Conservation (phyloP, 768 basidiomycete species). For the Clitopilus passeckerianus region DNA sequence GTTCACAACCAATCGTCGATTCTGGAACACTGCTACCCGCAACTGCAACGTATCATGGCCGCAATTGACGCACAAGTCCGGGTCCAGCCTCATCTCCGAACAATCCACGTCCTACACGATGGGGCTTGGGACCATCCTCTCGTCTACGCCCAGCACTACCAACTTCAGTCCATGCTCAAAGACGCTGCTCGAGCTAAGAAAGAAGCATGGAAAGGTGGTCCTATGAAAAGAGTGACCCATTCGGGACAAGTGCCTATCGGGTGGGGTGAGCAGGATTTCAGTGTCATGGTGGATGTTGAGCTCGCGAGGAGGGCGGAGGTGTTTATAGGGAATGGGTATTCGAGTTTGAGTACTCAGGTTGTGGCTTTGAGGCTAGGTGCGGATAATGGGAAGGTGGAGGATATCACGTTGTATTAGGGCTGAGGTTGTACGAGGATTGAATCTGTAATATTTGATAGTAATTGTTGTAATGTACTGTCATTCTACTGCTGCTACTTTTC, state of each 20-base stretch:
- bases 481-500: not conserved
- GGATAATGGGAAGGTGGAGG: slow-evolving; percentile 25
- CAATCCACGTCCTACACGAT: slow-evolving; percentile 40
- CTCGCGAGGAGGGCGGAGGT: slow-evolving; percentile 35
- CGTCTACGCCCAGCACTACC: slow-evolving; percentile 37
- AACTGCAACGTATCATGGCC: slow-evolving; percentile 32
- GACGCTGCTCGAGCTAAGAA: slow-evolving; percentile 24
- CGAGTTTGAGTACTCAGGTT: slow-evolving; percentile 40
- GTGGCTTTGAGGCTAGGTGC: slow-evolving; percentile 36
- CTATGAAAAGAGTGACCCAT: slow-evolving; percentile 36
- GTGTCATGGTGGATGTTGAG: slow-evolving; percentile 41
- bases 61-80: slow-evolving; percentile 31
- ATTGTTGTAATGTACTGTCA: not conserved
- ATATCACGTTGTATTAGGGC: slow-evolving; percentile 28
- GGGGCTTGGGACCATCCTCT: slow-evolving; percentile 42
- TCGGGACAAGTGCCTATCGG: slow-evolving; percentile 30
- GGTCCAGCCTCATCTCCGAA: slow-evolving; percentile 29
- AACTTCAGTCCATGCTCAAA: slow-evolving; percentile 31
- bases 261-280: slow-evolving; percentile 37
- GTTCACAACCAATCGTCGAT: slow-evolving; percentile 28
- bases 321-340: slow-evolving; percentile 45
- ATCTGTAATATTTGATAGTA: not conserved
- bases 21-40: slow-evolving; percentile 40
- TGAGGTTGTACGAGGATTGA: no score
- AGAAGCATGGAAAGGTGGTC: slow-evolving; percentile 33